Conservation (phyloP, 768 basidiomycete genomes). For the Trametes punicea region DNA sequence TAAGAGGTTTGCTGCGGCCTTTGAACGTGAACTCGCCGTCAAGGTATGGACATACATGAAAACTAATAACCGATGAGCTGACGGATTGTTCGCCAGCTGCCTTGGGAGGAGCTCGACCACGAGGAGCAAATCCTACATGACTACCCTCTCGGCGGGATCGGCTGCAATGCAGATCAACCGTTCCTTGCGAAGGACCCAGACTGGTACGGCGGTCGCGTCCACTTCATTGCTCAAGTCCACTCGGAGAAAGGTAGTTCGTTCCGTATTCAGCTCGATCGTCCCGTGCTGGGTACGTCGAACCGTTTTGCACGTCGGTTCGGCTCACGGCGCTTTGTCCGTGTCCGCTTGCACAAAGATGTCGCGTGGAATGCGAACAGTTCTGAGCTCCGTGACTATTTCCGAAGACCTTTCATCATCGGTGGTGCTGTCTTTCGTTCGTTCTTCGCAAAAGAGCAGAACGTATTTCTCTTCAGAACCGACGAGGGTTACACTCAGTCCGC, state of each 20-base stretch:
- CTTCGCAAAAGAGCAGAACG: constrained; percentile 54
- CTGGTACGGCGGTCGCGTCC: constrained; percentile 63
- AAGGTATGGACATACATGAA: constrained; percentile 16
- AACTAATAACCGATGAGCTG: not conserved
- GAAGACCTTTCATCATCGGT: constrained; percentile 50
- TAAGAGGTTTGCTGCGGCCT: constrained; percentile 7
- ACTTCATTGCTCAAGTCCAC: constrained; percentile 44
- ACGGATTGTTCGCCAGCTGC: constrained; percentile 37
- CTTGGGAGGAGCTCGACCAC: constrained; percentile 60
- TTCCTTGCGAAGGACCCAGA: constrained; percentile 27
- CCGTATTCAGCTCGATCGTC: constrained; percentile 44
- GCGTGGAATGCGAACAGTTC: constrained; percentile 31
- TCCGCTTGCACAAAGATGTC: constrained; percentile 39
- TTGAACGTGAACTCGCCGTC: constrained; percentile 16
- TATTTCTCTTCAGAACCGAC: constrained; percentile 55
- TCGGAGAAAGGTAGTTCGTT: constrained; percentile 24
- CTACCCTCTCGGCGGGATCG: constrained; percentile 40
- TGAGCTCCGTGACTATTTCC: constrained; percentile 40
- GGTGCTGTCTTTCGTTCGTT: constrained; percentile 57
- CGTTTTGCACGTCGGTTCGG: constrained; percentile 61
- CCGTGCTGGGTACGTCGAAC: constrained; percentile 51
- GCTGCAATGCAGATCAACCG: constrained; percentile 30
- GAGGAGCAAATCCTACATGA: constrained; percentile 43
- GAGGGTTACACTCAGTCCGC: constrained; percentile 33
- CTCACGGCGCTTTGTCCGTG: constrained; percentile 52